A percentile compares a stretch with the other conserved stretches of the same genome.
Conservation (phyloP, 805 yeast species). For the Pichia nanzhaoensis region DNA sequence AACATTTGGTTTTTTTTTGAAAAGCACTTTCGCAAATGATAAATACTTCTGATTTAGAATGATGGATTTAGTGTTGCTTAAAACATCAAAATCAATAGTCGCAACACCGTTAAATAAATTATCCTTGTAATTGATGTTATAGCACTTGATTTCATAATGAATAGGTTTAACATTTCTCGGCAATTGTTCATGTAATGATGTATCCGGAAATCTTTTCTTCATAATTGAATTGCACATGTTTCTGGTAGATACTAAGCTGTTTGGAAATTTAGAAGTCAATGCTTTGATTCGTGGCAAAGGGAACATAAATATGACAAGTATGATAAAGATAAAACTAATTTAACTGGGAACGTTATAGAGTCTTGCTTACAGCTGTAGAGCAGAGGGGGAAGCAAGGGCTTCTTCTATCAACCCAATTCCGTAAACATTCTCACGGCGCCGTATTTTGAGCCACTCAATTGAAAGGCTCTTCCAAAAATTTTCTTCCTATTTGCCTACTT, state of each 20-base stretch:
- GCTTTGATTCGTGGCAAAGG: not conserved
- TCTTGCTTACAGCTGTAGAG: too few species aligned
- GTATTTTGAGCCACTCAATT: not conserved
- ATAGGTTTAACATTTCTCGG: slow-evolving; percentile 54
- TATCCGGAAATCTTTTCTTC: slow-evolving; percentile 17
- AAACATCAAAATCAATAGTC: slow-evolving; percentile 40
- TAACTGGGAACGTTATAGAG: too few species aligned
- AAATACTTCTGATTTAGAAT: slow-evolving; percentile 44
- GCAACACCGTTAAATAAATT: slow-evolving; percentile 44
- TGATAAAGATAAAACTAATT: not conserved
- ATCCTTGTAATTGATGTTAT: slow-evolving; percentile 47
- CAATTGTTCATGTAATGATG: slow-evolving; percentile 42
- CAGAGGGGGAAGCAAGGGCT: too few species aligned
- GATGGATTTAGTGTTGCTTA: slow-evolving; percentile 36
- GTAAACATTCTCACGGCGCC: not conserved
- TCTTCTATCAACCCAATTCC: too few species aligned
- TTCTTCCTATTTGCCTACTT: too few species aligned
- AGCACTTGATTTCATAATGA: slow-evolving; percentile 60
- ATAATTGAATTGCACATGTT: slow-evolving; percentile 4
- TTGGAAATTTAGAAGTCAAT: not conserved
- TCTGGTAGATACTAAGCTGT: not conserved
- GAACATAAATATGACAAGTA: too few species aligned
- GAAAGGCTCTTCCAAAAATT: not conserved
- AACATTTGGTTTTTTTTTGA: slow-evolving; percentile 14
- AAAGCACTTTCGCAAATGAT: slow-evolving; percentile 24